Evolutionary conservation across 768 basidiomycete genomes (phyloP), one percentile per base, ranked within the genome.

Genomic region (Suillus bovinus): DNA sequence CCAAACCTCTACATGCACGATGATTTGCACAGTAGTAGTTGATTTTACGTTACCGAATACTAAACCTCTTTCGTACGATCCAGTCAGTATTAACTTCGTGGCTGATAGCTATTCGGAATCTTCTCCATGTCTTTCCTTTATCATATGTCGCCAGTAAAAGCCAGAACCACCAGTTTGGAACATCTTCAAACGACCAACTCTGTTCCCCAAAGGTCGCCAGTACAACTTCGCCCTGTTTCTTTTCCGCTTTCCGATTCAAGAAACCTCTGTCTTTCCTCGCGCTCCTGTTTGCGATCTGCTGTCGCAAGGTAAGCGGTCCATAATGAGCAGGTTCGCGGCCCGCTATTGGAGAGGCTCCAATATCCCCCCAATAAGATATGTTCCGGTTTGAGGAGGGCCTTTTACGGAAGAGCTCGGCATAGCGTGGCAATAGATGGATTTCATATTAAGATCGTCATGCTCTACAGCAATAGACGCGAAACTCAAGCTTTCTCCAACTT

Each of bases 111-210:
- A 52, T 33, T 13, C 50, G 31, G 11, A 52, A 52, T 33, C 20
- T 33, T 33, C 31, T 52, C 50, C 50, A 52, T n/a, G 50, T 52
- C 29, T 52, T n/a, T 31, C 50, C 50, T n/a, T 52, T 11, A 52
- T 52, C 50, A 33, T 52, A 11, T 0, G 31, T 52, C 13, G 50
- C 50, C 20, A 52, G 20, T 52, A 52, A 33, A 52, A 52, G 50
- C 50, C 50, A 52, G 29, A 52, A 52, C 50, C 50, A 52, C 50
- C 50, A 52, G 29, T 52, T 33, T 29, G 50, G 50, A 13, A 52
- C 50, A 7, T 5, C 20, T 1, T 33, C 50, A 52, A 13, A 52
- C 11, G 29, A n/a, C 50, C 50, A 33, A 31, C 50, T 52, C 31
- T 52, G 50, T 33, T 33, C 20, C 1, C 50, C 50, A 52, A 52